Evolutionary conservation across 2,329 filamentous ascomycete genomes (phyloP), one percentile per base, ranked within the genome.

Genomic region (Sporothrix euskadiensis): DNA sequence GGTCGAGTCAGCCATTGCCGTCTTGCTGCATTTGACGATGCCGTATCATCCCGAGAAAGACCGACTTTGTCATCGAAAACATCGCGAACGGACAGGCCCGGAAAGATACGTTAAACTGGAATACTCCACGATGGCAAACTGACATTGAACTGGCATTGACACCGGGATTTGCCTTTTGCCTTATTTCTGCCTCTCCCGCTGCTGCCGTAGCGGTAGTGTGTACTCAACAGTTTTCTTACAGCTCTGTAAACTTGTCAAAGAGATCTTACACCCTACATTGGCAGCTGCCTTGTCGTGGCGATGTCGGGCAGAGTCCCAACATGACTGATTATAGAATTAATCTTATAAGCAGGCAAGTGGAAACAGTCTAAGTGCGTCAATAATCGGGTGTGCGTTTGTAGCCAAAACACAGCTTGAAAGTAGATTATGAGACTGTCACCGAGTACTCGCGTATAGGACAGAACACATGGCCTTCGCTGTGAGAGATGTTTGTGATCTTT

Each of bases 201-300:
- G 16, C 30, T 35, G 14, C n/a, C 35, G 35, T 1, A 39, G 54
- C 16, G 3, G 26, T 26, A 22, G 19, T 44, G 14, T 12, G 59
- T 14, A 26, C 32, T n/a, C 19, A 63, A 63, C 59, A 41, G n/a
- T 63, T 41, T 41, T n/a, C 10, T 16, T 41, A 22, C 35, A 10
- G 19, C 9, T 19, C 35, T 16, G 14, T n/a, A 9, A n/a, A 19
- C 14, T 59, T 19, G 7, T 30, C 14, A 26, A 35, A 59, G 56
- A 35, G 16, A 19, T 26, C 19, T 12, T 22, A 32, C 9, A 3
- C 12, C 19, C 6, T 4, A 0, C 59, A 22, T 14, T 41, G 59
- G 35, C 59, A 63, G 59, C 10, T 65, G 59, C 59, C 59, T 44
- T 44, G 59, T 10, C 16, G 59, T 65, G 59, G 59, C 35, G 9